Conservation (phyloP, 352 stramenopile species). For the Globisporangium emineosum region DNA sequence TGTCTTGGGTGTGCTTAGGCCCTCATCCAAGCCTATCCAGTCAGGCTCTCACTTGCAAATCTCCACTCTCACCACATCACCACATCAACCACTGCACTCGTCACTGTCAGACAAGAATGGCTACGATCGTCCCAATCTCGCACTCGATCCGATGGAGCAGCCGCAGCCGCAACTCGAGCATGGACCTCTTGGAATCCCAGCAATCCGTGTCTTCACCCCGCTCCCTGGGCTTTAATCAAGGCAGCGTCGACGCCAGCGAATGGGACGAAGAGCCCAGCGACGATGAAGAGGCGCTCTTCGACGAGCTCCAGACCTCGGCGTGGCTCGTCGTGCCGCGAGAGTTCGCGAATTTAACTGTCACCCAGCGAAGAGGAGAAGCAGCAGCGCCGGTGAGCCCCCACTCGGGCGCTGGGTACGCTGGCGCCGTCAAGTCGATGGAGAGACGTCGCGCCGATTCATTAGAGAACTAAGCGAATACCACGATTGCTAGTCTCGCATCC, state of each 20-base stretch:
- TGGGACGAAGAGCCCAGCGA: conserved; percentile 17
- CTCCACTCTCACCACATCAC: neutral
- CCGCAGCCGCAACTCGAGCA: conserved; percentile 48
- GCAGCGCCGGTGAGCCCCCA: conserved; percentile 1
- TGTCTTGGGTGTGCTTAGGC: neutral
- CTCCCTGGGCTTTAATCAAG: too few relatives aligned
- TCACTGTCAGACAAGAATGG: too few relatives aligned
- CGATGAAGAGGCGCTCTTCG: conserved; percentile 32
- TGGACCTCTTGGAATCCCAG: conserved; percentile 26
- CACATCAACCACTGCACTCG: neutral
- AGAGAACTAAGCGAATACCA: neutral
- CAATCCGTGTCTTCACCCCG: too few relatives aligned
- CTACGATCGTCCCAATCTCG: conserved; percentile 53
- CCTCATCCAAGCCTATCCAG: neutral
- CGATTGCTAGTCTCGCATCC: neutral
- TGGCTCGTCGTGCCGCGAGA: conserved; percentile 45
- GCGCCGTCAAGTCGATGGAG: conserved; percentile 12
- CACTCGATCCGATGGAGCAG: conserved; percentile 51
- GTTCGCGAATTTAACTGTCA: conserved; percentile 22
- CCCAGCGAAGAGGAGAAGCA: neutral
- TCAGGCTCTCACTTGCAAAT: neutral
- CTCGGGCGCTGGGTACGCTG: neutral
- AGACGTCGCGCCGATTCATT: conserved; percentile 3
- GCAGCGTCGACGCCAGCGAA: neutral
- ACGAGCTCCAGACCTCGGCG: conserved; percentile 31